A percentile compares a stretch with the other conserved stretches of the same genome.
These are phyloP conservation scores for Penicillium vulpinum DNA, from an alignment of 2,329 filamentous ascomycete species.

Conservation along the genomic window DNA sequence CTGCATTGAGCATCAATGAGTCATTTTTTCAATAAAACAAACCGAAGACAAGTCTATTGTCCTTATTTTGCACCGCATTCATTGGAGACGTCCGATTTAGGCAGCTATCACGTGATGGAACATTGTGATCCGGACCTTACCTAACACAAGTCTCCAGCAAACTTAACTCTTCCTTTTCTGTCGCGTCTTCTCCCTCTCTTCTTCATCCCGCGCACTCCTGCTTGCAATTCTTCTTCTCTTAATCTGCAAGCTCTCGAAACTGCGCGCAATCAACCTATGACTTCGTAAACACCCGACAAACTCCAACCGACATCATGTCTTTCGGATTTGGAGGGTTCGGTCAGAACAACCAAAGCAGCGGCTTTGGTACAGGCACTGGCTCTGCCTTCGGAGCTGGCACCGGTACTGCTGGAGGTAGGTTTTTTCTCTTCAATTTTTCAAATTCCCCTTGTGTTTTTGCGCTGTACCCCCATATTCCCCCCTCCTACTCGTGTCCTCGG, in stretches of 20 bases:
- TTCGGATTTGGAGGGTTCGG: slow-evolving; percentile 60
- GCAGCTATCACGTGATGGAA: slow-evolving; percentile 25
- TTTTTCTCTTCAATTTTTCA: slow-evolving; percentile 8
- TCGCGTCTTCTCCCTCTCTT: slow-evolving; percentile 25
- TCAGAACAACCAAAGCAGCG: slow-evolving; percentile 52
- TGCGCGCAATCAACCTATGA: slow-evolving; percentile 30
- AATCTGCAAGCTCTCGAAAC: slow-evolving; percentile 2
- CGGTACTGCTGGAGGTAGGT: slow-evolving; percentile 41
- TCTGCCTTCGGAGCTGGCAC: slow-evolving; percentile 36
- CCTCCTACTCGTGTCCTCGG: slow-evolving; percentile 12
- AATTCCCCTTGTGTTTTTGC: slow-evolving; percentile 6
- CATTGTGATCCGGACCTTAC: slow-evolving; percentile 21
- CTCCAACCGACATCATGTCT: slow-evolving; percentile 38
- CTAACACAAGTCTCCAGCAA: slow-evolving; percentile 20
- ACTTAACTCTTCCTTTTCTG: slow-evolving; percentile 25
- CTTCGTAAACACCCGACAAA: slow-evolving; percentile 26
- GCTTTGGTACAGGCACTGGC: slow-evolving; percentile 42
- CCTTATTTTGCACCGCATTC: background rate
- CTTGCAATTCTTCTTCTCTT: background rate
- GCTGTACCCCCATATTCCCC: slow-evolving; percentile 6
- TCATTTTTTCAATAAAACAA: background rate
- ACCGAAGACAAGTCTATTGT: background rate
- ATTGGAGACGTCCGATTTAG: slow-evolving; percentile 11
- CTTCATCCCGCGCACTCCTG: slow-evolving; percentile 17
- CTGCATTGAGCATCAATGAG: background rate